Percentiles rank a stretch among this genome's conserved stretches.
These are phyloP conservation scores for Nitzschia sp. DNA, from an alignment of 108 stramenopile genomes.

Conservation along the genomic window DNA sequence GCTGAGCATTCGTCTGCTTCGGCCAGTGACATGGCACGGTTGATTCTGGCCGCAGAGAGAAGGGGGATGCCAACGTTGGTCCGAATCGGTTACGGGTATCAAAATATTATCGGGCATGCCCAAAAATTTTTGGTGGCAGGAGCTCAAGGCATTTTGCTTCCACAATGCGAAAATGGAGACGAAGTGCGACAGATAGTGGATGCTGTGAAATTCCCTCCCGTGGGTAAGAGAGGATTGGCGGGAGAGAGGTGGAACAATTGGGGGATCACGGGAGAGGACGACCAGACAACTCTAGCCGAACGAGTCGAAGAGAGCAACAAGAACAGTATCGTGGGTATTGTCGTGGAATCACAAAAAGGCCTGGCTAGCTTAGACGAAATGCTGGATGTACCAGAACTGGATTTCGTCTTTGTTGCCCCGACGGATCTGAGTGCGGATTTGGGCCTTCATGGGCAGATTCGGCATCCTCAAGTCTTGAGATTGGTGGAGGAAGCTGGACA, in stretches of 20 bases:
- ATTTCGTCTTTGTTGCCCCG: conserved; percentile 42
- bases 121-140: conserved; percentile 44
- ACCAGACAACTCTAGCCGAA: conserved; percentile 13
- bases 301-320: conserved; percentile 23
- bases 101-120: conserved; percentile 42
- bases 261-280: conserved; percentile 11
- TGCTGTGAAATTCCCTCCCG: conserved; percentile 43
- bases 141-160: conserved; percentile 41
- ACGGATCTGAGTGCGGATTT: conserved; percentile 40
- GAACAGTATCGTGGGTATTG: conserved; percentile 31
- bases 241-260: conserved; percentile 48
- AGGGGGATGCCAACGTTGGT: conserved; percentile 41
- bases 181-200: conserved; percentile 40
- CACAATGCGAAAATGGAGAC: conserved; percentile 36
- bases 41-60: conserved; percentile 43
- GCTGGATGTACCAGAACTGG: conserved; percentile 31
- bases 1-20: conserved; percentile 35
- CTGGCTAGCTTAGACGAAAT: conserved; percentile 37
- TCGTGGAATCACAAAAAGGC: conserved; percentile 40
- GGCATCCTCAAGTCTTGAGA: conserved; percentile 35
- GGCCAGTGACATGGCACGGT: conserved; percentile 22
- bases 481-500: conserved; percentile 32
- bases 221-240: conserved; percentile 35
- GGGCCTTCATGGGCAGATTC: conserved; percentile 44
- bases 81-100: conserved; percentile 47